Evolutionary conservation across 176 grass and related monocot genomes (phyloP).

Genomic region (Phoenix roebelenii): DNA sequence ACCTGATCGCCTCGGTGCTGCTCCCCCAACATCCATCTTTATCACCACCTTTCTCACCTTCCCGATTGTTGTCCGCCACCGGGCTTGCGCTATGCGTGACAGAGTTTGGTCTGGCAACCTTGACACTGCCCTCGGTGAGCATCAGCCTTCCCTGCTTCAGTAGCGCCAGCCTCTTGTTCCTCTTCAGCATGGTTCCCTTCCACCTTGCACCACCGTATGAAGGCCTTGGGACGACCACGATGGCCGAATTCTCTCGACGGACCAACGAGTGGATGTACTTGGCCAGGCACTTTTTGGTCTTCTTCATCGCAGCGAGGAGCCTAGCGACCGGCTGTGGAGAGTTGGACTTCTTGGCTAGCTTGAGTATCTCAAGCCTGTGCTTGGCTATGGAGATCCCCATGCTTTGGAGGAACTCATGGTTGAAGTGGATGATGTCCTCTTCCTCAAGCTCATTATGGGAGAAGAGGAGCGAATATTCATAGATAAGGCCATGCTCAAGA

Average conservation of each 20-base stretch:
- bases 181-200: slow-evolving; percentile 31
- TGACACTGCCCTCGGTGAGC: background rate
- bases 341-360: background rate
- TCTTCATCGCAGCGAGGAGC: slow-evolving; percentile 35
- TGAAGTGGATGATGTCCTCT: slow-evolving; percentile 40
- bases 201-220: slow-evolving; percentile 14
- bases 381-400: slow-evolving; percentile 14
- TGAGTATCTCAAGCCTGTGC: slow-evolving; percentile 18
- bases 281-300: slow-evolving; percentile 27
- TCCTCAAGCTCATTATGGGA: slow-evolving; percentile 56
- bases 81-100: background rate
- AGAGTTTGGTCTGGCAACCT: background rate
- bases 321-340: slow-evolving; percentile 8
- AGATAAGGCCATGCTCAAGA: slow-evolving; percentile 30
- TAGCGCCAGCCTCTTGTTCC: slow-evolving; percentile 3
- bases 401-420: slow-evolving; percentile 54
- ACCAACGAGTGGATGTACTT: slow-evolving; percentile 31
- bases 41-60: background rate
- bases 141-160: too few species aligned
- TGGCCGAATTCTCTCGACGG: slow-evolving; percentile 19
- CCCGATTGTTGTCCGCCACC: background rate
- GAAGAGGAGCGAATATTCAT: slow-evolving; percentile 51
- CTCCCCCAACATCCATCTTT: background rate
- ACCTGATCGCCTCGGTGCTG: slow-evolving; percentile 17
- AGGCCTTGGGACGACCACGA: slow-evolving; percentile 38